These are phyloP conservation scores for Exserohilum turcica DNA, from an alignment of 2,329 filamentous ascomycete species.

Conservation along the genomic window DNA sequence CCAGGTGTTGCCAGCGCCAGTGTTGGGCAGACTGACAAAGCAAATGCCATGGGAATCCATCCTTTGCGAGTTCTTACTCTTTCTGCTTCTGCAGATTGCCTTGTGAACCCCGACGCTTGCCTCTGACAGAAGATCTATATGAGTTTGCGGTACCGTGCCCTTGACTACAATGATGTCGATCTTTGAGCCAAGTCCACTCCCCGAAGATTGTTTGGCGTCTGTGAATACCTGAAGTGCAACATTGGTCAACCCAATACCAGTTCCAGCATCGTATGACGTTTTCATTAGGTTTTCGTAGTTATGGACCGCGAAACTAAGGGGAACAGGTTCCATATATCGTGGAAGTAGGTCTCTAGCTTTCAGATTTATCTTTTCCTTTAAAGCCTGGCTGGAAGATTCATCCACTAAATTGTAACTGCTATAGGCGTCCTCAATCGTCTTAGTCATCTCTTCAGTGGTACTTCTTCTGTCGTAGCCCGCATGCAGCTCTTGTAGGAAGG, in stretches of 20 bases:
- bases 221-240: conserved; percentile 5
- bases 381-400: conserved; percentile 3
- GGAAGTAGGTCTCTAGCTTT: conserved; percentile 16
- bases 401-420: neutral
- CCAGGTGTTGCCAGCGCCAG: neutral
- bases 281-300: conserved; percentile 16
- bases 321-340: conserved; percentile 12
- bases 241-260: conserved; percentile 3
- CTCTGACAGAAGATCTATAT: neutral
- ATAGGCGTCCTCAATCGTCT: conserved; percentile 8
- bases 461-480: conserved; percentile 4
- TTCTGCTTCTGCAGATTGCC: neutral
- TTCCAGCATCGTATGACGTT: conserved; percentile 9
- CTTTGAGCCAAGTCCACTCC: conserved; percentile 3
- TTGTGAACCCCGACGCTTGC: conserved; percentile 1
- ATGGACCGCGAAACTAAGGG: conserved; percentile 10
- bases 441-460: conserved; percentile 9
- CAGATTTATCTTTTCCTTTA: conserved; percentile 12
- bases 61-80: neutral
- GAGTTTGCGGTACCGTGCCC: neutral
- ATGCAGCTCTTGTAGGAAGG: neutral
- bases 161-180: conserved; percentile 3
- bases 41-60: conserved; percentile 1
- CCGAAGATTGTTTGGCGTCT: conserved; percentile 5
- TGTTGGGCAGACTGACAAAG: neutral